Percentiles rank a stretch among this genome's conserved stretches.
Conservation (phyloP, 192 early-diverging fungal species). For the Coemansia sp. region DNA sequence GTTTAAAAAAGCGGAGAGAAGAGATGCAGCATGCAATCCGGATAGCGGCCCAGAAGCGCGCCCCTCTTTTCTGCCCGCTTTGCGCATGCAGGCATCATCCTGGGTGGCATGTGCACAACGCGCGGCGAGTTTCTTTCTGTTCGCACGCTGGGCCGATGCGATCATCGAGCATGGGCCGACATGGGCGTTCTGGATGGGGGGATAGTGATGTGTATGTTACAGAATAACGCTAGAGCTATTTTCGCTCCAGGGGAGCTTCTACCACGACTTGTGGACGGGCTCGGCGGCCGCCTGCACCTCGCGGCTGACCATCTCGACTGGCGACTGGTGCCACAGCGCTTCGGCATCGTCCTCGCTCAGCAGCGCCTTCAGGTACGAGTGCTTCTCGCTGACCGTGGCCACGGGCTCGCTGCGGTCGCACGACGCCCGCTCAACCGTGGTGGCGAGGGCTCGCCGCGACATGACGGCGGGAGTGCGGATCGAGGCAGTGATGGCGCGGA, state of each 20-base stretch:
- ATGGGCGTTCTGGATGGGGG: too few relatives aligned
- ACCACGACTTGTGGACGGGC: slow-evolving; percentile 27
- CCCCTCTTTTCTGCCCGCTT: too few relatives aligned
- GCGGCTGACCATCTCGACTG: slow-evolving; percentile 42
- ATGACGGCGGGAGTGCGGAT: slow-evolving; percentile 1
- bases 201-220: not conserved
- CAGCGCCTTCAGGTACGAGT: slow-evolving; percentile 32
- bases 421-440: not conserved
- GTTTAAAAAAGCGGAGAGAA: too few relatives aligned
- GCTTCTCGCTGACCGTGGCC: slow-evolving; percentile 1
- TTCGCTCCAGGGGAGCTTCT: not conserved
- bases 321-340: slow-evolving; percentile 39
- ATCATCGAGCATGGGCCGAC: too few relatives aligned
- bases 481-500: slow-evolving; percentile 2
- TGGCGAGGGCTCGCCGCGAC: slow-evolving; percentile 4
- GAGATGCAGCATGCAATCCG: too few relatives aligned
- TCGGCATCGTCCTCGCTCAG: slow-evolving; percentile 37
- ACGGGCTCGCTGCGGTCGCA: slow-evolving; percentile 12
- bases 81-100: too few relatives aligned
- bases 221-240: not conserved
- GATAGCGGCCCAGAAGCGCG: too few relatives aligned
- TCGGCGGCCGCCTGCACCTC: slow-evolving; percentile 26
- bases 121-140: too few relatives aligned
- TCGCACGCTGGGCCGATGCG: too few relatives aligned
- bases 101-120: too few relatives aligned